Conservation (phyloP, 441 rosid species). For the Jatropha podagrica region DNA sequence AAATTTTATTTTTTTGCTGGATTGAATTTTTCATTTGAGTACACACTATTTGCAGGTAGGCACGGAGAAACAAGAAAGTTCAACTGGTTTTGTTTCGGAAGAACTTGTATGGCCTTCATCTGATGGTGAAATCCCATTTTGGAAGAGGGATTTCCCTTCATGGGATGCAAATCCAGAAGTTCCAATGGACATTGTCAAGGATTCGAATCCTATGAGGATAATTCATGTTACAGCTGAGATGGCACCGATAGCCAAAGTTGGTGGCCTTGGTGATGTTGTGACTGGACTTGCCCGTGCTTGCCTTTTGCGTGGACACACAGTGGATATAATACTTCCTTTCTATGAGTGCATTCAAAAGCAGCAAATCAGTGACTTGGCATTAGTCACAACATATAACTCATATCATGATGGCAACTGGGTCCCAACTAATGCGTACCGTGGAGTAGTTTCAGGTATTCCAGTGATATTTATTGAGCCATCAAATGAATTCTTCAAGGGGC, state of each 20-base stretch:
- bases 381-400: conserved; percentile 35
- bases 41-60: conserved; percentile 20
- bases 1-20: too few relatives aligned
- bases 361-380: conserved; percentile 38
- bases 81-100: conserved; percentile 9
- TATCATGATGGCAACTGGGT: conserved; percentile 55
- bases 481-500: conserved; percentile 54
- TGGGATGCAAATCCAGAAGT: conserved; percentile 27
- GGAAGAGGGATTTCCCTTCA: conserved; percentile 48
- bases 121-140: conserved; percentile 47
- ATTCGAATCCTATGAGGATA: conserved; percentile 39
- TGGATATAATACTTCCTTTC: conserved; percentile 56
- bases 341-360: conserved; percentile 48
- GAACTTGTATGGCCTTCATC: conserved; percentile 47
- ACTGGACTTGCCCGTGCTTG: conserved; percentile 62
- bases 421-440: conserved; percentile 44
- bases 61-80: conserved; percentile 14
- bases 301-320: conserved; percentile 47
- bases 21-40: not conserved
- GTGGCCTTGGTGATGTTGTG: conserved; percentile 67
- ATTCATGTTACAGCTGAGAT: conserved; percentile 58
- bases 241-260: conserved; percentile 64
- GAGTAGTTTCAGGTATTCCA: conserved; percentile 44
- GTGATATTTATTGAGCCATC: conserved; percentile 54
- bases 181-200: conserved; percentile 36